Conservation (phyloP, 2,329 filamentous ascomycete genomes). For the Proliferodiscus dingleyae region DNA sequence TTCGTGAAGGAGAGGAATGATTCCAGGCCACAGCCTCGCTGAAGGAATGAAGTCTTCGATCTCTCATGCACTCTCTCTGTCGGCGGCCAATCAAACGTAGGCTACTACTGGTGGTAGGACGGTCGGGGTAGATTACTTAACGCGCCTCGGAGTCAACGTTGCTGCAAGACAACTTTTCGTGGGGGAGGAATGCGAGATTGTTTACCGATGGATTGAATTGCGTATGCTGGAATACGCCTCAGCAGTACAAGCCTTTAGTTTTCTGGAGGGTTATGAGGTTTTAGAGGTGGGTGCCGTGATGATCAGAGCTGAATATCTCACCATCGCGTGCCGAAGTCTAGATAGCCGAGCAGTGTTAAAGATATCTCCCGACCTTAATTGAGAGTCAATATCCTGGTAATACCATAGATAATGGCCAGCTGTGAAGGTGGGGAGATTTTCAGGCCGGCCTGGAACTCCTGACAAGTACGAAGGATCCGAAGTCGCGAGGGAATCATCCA, state of each 20-base stretch:
- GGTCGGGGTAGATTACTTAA: background rate
- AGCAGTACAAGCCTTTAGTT: too few relatives aligned
- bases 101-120: background rate
- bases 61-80: background rate
- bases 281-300: too few relatives aligned
- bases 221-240: background rate
- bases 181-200: background rate
- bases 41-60: slow-evolving; percentile 4
- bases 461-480: slow-evolving; percentile 1
- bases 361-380: background rate
- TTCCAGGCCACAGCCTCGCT: slow-evolving; percentile 2
- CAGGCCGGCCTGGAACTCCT: background rate
- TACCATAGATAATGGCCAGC: background rate
- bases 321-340: background rate
- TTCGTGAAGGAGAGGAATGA: background rate
- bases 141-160: background rate
- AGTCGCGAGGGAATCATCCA: background rate
- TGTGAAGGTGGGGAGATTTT: background rate
- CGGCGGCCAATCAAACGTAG: background rate
- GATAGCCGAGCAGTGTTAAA: background rate
- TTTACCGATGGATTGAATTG: background rate
- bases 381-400: background rate
- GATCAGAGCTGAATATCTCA: too few relatives aligned
- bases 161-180: too few relatives aligned
- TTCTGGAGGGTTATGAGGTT: too few relatives aligned